These are phyloP conservation scores for Tilletiaria anomala DNA, from an alignment of 1,284 basidiomycete genomes.

Conservation along the genomic window DNA sequence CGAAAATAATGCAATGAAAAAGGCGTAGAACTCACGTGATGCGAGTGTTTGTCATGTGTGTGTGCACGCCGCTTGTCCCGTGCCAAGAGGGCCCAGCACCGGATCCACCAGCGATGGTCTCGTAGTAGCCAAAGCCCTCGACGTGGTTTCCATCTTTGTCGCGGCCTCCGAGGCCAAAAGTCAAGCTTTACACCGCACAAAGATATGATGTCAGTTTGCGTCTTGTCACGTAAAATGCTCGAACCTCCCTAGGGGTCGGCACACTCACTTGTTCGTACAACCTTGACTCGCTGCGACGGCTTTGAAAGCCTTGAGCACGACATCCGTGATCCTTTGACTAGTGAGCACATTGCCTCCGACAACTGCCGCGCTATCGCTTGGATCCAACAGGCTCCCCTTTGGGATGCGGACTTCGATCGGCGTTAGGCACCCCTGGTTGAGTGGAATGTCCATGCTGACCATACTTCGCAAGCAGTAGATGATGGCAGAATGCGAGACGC, in stretches of 20 bases:
- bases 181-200: conserved; percentile 72
- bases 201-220: no score
- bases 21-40: conserved; percentile 20
- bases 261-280: conserved; percentile 60
- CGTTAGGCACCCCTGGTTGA: conserved; percentile 78
- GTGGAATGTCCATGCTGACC: conserved; percentile 77
- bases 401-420: conserved; percentile 62
- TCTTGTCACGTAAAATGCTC: not conserved
- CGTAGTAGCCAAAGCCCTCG: conserved; percentile 61
- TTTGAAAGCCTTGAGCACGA: conserved; percentile 82
- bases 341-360: conserved; percentile 88
- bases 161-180: conserved; percentile 78
- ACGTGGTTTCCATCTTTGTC: conserved; percentile 59
- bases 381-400: conserved; percentile 60
- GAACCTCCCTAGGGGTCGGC: conserved; percentile 3
- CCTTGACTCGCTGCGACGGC: conserved; percentile 88
- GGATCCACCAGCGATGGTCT: conserved; percentile 86
- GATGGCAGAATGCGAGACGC: conserved; percentile 78
- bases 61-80: conserved; percentile 46
- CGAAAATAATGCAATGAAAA: no score
- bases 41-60: conserved; percentile 78
- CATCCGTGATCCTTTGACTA: conserved; percentile 83
- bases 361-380: conserved; percentile 64
- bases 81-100: conserved; percentile 83
- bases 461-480: conserved; percentile 88